Base-by-base conservation (phyloP, 2,329 filamentous ascomycete species). In the Neofusicoccum kwambonambiense region DNA sequence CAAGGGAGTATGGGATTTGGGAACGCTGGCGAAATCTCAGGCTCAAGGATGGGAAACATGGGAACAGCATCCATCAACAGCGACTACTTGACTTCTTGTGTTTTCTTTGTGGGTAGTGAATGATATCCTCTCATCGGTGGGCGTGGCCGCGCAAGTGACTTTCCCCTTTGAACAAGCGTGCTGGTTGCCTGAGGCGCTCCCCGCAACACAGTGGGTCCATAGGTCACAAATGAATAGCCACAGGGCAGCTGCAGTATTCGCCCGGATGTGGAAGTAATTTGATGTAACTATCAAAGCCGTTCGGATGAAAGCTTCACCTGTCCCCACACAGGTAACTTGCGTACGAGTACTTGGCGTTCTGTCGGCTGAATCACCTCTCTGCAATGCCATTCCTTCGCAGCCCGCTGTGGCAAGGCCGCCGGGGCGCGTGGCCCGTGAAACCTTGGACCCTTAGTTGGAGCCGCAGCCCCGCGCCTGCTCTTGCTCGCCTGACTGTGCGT, bases 101-200 rank as follows among this genome's bases (percentile, higher is more conserved):
- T 60, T 60, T 47, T 34, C 22, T 60, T 60, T 52, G 50, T 60
- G 56, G 54, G 39, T 60, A 60, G 42, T 60, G 42, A 60, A 60
- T 60, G 56, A 60, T 60, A 60, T 60, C 56, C 56, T 60, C 41
- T 47, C 22, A 37, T 34, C 6, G 11, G 41, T 35, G 31, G 42
- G 22, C n/a, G 41, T 35, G 31, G 42, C 22, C 44, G 42, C 56
- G 56, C 56, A 60, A 60, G 56, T 60, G 42, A 60, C 31, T 22
- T 37, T 60, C 56, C 54, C 15, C 19, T 57, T 57, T 12, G 7
- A 22, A 57, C 31, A 9, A 12, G 52, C 8, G 22, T 17, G 15
- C 17, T 58, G 35, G 39, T 34, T n/a, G 54, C 22, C 22, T 19
- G 22, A 50, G 27, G 47, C 47, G 47, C 22, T 45, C 56, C 56